phyloP scores from a whole-genome alignment of 345 rosid species.

The Heritiera fomes region DNA sequence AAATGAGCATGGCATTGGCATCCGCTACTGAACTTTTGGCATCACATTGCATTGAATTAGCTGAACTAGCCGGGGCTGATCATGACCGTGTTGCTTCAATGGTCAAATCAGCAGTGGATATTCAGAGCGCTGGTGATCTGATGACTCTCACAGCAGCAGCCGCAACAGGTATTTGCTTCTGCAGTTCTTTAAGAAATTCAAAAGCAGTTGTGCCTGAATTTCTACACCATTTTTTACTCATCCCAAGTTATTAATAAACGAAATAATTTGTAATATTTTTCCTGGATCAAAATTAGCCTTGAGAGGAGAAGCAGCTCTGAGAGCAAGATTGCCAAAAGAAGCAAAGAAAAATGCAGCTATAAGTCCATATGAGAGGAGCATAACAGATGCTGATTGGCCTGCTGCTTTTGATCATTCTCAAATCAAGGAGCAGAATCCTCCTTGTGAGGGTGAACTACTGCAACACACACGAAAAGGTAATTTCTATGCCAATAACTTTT shows the following conservation, averaged over 20 bases:
- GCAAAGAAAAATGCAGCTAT: constrained; percentile 81
- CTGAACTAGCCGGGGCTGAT: constrained; percentile 76
- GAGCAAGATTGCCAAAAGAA: constrained; percentile 78
- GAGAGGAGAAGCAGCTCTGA: constrained; percentile 89
- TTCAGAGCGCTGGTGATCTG: constrained; percentile 79
- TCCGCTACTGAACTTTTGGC: constrained; percentile 91
- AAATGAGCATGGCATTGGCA: constrained; percentile 74
- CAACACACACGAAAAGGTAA: constrained; percentile 75
- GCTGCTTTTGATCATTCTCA: constrained; percentile 34
- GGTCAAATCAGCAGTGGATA: constrained; percentile 78
- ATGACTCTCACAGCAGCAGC: constrained; percentile 95
- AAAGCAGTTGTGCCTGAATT: not conserved
- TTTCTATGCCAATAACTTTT: too few species aligned
- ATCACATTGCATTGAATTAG: constrained; percentile 82
- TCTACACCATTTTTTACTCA: not conserved
- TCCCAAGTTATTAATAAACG: not conserved
- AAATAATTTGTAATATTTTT: not conserved
- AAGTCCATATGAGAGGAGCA: constrained; percentile 69
- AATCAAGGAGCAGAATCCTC: constrained; percentile 42
- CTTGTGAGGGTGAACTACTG: constrained; percentile 70
- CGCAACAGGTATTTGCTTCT: constrained; percentile 68
- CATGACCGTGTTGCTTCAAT: constrained; percentile 68
- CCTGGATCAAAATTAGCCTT: constrained; percentile 46
- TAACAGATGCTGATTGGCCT: constrained; percentile 49
- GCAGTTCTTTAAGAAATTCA: not conserved